Evolutionary conservation across 139 green algal species (phyloP).

Genomic region (Mychonastes homosphaera): DNA sequence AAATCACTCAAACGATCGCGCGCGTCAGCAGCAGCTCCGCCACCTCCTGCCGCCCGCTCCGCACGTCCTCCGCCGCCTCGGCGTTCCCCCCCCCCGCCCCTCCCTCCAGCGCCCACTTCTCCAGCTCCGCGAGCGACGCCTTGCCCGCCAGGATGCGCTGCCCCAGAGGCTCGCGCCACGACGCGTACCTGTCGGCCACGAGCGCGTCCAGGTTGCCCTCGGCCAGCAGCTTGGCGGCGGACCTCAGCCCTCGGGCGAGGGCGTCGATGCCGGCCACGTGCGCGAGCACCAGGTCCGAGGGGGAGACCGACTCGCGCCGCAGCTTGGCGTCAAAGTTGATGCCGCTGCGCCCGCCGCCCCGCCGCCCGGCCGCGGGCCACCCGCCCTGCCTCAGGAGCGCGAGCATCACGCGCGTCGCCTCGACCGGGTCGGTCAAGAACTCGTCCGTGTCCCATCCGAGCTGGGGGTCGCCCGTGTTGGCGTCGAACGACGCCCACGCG

Average conservation of each 20-base stretch:
- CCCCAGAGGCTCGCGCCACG: too few relatives aligned
- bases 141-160: slow-evolving; percentile 29
- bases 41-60: slow-evolving; percentile 27
- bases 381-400: slow-evolving; percentile 39
- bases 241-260: slow-evolving; percentile 51
- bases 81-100: too few relatives aligned
- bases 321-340: slow-evolving; percentile 77
- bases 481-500: slow-evolving; percentile 55
- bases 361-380: too few relatives aligned
- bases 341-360: slow-evolving; percentile 44
- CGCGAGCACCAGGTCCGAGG: slow-evolving; percentile 47
- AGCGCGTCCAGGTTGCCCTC: slow-evolving; percentile 16
- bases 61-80: slow-evolving; percentile 18
- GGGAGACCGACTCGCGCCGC: slow-evolving; percentile 38
- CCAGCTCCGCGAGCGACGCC: slow-evolving; percentile 27
- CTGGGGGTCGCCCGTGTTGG: slow-evolving; percentile 52
- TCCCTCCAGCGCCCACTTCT: slow-evolving; percentile 25
- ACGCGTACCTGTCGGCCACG: too few relatives aligned
- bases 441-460: slow-evolving; percentile 67
- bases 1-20: too few relatives aligned
- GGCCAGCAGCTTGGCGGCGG: slow-evolving; percentile 25
- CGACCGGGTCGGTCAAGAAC: slow-evolving; percentile 48
- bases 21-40: slow-evolving; percentile 31
- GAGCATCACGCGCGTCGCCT: slow-evolving; percentile 38
- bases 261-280: slow-evolving; percentile 63